Conservation (phyloP, 305 asterid species). For the Withania somnifera region DNA sequence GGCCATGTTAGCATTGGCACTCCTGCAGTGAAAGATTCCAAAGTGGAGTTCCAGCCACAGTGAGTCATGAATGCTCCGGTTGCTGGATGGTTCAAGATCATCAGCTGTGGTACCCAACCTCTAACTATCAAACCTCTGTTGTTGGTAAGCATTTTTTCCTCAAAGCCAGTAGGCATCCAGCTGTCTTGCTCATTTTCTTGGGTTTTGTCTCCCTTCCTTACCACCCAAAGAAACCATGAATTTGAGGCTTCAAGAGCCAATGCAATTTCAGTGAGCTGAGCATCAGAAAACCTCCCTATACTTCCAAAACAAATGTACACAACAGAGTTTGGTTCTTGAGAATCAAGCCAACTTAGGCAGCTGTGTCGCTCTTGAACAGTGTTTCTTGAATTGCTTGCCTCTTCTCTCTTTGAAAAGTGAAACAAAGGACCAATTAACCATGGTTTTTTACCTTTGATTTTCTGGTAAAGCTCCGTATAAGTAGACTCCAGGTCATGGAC, state of each 20-base stretch:
- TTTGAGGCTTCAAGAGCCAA: slow-evolving; percentile 26
- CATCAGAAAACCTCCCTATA: slow-evolving; percentile 12
- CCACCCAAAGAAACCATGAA: slow-evolving; percentile 35
- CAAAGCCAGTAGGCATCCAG: slow-evolving; percentile 34
- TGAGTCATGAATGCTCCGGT: slow-evolving; percentile 29
- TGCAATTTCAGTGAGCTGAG: slow-evolving; percentile 44
- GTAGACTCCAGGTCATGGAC: slow-evolving; percentile 36
- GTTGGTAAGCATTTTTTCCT: slow-evolving; percentile 11
- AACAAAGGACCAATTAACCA: slow-evolving; percentile 55
- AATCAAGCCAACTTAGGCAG: slow-evolving; percentile 35
- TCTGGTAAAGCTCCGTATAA: slow-evolving; percentile 16
- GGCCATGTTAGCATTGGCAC: slow-evolving; percentile 48
- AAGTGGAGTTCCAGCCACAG: neutral
- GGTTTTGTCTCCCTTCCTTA: neutral
- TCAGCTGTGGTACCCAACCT: slow-evolving; percentile 39
- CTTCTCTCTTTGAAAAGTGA: slow-evolving; percentile 17
- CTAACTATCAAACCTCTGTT: slow-evolving; percentile 23
- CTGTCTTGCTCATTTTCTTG: neutral
- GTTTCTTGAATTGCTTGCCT: slow-evolving; percentile 10
- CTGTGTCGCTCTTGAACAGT: neutral
- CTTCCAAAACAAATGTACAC: slow-evolving; percentile 52
- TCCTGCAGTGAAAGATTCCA: slow-evolving; percentile 23
- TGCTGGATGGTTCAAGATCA: slow-evolving; percentile 21
- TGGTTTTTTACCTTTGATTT: slow-evolving; percentile 4
- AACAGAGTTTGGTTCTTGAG: slow-evolving; percentile 34